phyloP scores from a whole-genome alignment of 1,284 basidiomycete genomes.

The Malassezia cuniculi region DNA sequence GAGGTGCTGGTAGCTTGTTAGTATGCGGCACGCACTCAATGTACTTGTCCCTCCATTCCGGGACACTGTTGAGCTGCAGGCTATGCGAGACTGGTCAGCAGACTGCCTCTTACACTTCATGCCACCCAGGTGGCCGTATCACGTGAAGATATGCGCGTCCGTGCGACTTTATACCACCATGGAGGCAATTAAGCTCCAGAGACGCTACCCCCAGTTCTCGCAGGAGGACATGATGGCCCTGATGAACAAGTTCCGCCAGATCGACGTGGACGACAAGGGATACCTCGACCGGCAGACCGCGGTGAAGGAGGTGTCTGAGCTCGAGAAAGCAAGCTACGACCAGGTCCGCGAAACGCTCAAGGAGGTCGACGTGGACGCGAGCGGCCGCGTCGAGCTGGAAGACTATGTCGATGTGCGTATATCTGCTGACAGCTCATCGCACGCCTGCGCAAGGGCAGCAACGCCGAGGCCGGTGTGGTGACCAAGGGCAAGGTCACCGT shows the following conservation, averaged over 20 bases:
- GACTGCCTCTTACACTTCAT: conserved; percentile 12
- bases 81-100: conserved; percentile 50
- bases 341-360: conserved; percentile 63
- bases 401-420: conserved; percentile 85
- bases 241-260: conserved; percentile 32
- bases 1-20: conserved; percentile 36
- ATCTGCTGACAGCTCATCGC: conserved; percentile 54
- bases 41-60: conserved; percentile 90
- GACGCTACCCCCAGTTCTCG: conserved; percentile 77
- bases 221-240: conserved; percentile 45
- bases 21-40: conserved; percentile 47
- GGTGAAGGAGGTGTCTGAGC: conserved; percentile 35
- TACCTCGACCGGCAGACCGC: conserved; percentile 36
- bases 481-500: conserved; percentile 76
- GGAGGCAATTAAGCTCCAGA: conserved; percentile 76
- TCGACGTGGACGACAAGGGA: conserved; percentile 43
- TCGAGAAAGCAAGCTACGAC: conserved; percentile 35
- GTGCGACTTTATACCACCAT: conserved; percentile 41
- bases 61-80: conserved; percentile 80
- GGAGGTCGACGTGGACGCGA: conserved; percentile 81
- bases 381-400: conserved; percentile 88
- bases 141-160: conserved; percentile 1
- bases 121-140: neutral
- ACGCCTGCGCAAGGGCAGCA: conserved; percentile 54
- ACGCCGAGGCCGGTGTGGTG: conserved; percentile 46